These are phyloP conservation scores for Haplosporangium sp. DNA, from an alignment of 371 early-diverging fungal genomes.

Conservation along the genomic window DNA sequence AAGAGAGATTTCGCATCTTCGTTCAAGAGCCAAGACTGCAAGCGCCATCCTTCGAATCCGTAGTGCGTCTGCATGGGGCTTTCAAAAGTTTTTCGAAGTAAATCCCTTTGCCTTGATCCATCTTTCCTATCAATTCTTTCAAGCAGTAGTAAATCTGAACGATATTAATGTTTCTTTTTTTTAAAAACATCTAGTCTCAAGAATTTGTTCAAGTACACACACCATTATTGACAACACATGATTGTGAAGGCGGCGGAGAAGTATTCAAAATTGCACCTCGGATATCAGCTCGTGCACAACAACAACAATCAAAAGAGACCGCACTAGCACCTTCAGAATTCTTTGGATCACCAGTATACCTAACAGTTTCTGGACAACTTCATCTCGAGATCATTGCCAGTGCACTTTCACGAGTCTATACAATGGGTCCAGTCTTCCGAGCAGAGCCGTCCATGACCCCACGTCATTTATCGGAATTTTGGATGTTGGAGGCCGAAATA, in stretches of 20 bases:
- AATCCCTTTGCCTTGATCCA: too few species aligned
- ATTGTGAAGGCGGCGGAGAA: constrained; percentile 97
- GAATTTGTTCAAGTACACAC: constrained; percentile 87
- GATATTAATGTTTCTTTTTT: not conserved
- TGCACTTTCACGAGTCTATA: constrained; percentile 86
- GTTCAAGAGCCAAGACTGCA: constrained; percentile 83
- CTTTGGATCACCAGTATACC: constrained; percentile 80
- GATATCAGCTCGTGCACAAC: constrained; percentile 38
- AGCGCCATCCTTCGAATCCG: constrained; percentile 81
- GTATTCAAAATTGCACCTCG: constrained; percentile 73
- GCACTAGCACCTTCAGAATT: constrained; percentile 67
- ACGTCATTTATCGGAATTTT: constrained; percentile 94
- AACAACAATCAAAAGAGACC: constrained; percentile 25
- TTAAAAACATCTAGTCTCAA: constrained; percentile 57
- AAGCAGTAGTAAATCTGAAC: not conserved
- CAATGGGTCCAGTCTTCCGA: constrained; percentile 89
- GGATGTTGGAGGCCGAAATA: constrained; percentile 95
- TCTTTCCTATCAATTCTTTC: too few species aligned
- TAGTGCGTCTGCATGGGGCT: constrained; percentile 70
- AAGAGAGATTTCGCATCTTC: constrained; percentile 81
- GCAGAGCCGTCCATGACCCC: constrained; percentile 89
- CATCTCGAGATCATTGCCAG: constrained; percentile 87
- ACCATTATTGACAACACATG: constrained; percentile 86
- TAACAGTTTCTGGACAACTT: constrained; percentile 92
- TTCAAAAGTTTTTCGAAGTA: constrained; percentile 83